A percentile compares a stretch with the other conserved stretches of the same genome.
These are phyloP conservation scores for Aspergillus hiratsukae DNA, from an alignment of 2,329 filamentous ascomycete species.

Conservation along the genomic window DNA sequence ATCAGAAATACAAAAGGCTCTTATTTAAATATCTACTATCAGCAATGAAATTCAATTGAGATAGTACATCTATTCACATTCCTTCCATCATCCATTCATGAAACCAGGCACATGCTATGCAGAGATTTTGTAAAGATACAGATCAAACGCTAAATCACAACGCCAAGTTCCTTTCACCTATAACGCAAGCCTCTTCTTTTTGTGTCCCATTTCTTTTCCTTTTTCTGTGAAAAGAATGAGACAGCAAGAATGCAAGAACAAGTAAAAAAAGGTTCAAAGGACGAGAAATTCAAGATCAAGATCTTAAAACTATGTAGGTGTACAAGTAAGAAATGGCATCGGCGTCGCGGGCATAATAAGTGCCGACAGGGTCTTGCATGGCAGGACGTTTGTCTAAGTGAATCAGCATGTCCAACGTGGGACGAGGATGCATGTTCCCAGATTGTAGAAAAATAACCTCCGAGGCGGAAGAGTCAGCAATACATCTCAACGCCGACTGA, in stretches of 20 bases:
- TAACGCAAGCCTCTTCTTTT: neutral
- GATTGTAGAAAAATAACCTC: neutral
- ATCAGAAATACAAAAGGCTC: neutral
- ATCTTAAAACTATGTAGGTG: neutral
- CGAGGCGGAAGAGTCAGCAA: neutral
- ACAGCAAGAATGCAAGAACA: neutral
- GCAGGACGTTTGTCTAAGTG: neutral
- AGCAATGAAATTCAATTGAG: neutral
- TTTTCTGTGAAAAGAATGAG: neutral
- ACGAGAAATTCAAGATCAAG: neutral
- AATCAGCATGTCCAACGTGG: neutral
- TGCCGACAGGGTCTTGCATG: neutral
- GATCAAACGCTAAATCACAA: neutral
- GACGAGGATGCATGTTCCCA: neutral
- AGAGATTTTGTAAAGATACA: neutral
- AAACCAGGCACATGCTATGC: conserved; percentile 4
- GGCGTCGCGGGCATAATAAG: neutral
- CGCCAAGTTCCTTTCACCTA: neutral
- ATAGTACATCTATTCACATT: neutral
- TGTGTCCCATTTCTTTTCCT: neutral
- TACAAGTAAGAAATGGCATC: neutral
- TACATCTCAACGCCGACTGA: conserved; percentile 33
- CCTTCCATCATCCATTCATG: neutral
- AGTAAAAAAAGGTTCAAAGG: neutral
- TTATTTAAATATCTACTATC: neutral